Base-by-base conservation (phyloP, 1,284 basidiomycete genomes). In the Irpex lacteus region DNA sequence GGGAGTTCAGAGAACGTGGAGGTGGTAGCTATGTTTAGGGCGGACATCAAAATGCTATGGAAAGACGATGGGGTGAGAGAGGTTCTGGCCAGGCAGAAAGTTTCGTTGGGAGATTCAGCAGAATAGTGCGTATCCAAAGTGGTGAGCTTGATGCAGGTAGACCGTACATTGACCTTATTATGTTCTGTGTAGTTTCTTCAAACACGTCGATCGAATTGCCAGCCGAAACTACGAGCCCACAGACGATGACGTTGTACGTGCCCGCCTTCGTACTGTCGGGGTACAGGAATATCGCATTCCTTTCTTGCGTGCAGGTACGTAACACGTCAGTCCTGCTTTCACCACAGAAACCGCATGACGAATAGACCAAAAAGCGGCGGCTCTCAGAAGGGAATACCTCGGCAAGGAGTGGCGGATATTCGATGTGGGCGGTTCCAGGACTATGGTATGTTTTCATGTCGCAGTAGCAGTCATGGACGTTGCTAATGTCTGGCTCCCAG, bases 221-320 rank as follows among this genome's bases (percentile, higher is more conserved):
- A 75, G 76, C 19, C 75, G 77, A 9, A 76, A 76, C 62, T 92
- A 91, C 70, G 80, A 85, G 66, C 89, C 90, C 0, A 86, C 83
- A 4, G 90, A 92, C 69, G 82, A 86, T 60, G 90, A 92, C 70
- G 83, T 92, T 50, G 81, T 92, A 55, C 85, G 90, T 32, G 87
- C 90, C 58, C 85, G 90, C 11, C 76, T 92, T 40, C 74, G 78
- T 47, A 80, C 78, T 4, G 64, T 78, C 38, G 78, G 78, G 56
- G 76, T 79, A 18, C 76, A 78, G 63, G 78, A 80, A 65, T 74
- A 78, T 66, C 65, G 66, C 18, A 37, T 64, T 40, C 60, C 44
- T 34, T 53, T 59, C 44, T 18, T 62, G 13, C 32, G 19, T 59
- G 63, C 34, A 18, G 60, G 62, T 63, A 50, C n/a, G 62, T 44